phyloP scores from a whole-genome alignment of 208 protist species.

The Trypanosoma melophagium region DNA sequence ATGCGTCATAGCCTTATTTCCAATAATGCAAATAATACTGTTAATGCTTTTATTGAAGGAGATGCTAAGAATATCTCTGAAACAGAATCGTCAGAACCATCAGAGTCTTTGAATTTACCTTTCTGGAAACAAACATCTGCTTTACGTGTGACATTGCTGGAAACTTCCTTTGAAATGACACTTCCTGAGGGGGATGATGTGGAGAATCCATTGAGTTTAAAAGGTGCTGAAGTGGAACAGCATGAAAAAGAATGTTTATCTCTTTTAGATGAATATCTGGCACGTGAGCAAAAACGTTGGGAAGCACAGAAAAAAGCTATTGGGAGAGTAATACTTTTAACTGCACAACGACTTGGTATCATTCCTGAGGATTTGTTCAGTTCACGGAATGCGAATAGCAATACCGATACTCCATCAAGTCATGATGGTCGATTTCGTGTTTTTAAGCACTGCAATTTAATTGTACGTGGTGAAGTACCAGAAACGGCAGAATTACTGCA shows the following conservation, averaged over 20 bases:
- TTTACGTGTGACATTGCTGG: slow-evolving; percentile 77
- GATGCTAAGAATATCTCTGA: neutral
- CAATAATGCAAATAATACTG: slow-evolving; percentile 22
- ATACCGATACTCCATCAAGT: neutral
- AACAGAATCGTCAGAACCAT: neutral
- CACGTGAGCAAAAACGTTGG: slow-evolving; percentile 53
- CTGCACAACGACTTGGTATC: slow-evolving; percentile 38
- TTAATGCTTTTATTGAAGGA: slow-evolving; percentile 28
- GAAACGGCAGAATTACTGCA: slow-evolving; percentile 21
- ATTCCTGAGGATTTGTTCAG: slow-evolving; percentile 61
- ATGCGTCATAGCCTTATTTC: slow-evolving; percentile 5
- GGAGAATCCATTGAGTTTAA: slow-evolving; percentile 33
- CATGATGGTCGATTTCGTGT: slow-evolving; percentile 39
- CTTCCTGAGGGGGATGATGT: slow-evolving; percentile 37
- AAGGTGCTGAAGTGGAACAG: slow-evolving; percentile 33
- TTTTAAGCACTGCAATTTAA: slow-evolving; percentile 77
- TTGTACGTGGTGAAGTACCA: slow-evolving; percentile 78
- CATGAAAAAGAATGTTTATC: slow-evolving; percentile 52
- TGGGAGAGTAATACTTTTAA: slow-evolving; percentile 53
- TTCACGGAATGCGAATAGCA: neutral
- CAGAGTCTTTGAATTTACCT: neutral
- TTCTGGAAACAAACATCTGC: slow-evolving; percentile 60
- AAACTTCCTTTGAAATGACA: slow-evolving; percentile 76
- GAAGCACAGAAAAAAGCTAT: slow-evolving; percentile 74
- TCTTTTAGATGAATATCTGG: slow-evolving; percentile 78